Evolutionary conservation across 768 basidiomycete genomes (phyloP).

Genomic region (Termitomyces sp.): DNA sequence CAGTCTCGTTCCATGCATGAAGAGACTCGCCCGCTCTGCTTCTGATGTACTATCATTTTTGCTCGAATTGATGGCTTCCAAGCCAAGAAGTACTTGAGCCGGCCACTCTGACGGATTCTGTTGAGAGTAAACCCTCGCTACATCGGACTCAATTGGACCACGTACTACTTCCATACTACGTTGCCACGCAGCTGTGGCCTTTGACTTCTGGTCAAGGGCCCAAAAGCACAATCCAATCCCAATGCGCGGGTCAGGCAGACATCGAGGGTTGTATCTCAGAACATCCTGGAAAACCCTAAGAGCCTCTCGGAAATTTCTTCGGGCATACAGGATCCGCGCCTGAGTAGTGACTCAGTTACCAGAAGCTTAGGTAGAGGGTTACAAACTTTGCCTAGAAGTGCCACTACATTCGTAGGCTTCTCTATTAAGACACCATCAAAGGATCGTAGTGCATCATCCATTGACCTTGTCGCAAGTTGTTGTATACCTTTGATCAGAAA

Average conservation of each 20-base stretch:
- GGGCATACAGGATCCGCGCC: constrained; percentile 83
- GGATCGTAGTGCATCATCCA: constrained; percentile 77
- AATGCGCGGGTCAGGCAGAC: constrained; percentile 88
- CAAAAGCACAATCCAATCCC: constrained; percentile 94
- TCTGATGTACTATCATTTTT: constrained; percentile 63
- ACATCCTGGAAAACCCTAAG: constrained; percentile 85
- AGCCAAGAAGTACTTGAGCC: constrained; percentile 75
- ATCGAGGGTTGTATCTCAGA: constrained; percentile 68
- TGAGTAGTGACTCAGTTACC: constrained; percentile 19
- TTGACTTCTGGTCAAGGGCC: constrained; percentile 78
- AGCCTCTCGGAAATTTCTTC: constrained; percentile 71
- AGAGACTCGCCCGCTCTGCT: constrained; percentile 54
- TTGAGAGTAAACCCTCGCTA: not conserved
- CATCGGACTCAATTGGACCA: constrained; percentile 7
- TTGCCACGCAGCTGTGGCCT: constrained; percentile 88
- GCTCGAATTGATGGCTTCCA: constrained; percentile 84
- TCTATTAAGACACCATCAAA: constrained; percentile 76
- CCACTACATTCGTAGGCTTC: constrained; percentile 84
- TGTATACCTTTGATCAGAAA: constrained; percentile 55
- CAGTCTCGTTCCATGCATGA: constrained; percentile 61
- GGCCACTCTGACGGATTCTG: constrained; percentile 80
- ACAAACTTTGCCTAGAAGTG: constrained; percentile 79
- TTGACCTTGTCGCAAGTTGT: constrained; percentile 70
- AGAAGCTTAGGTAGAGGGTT: not conserved
- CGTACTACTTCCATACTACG: constrained; percentile 80